Percentiles rank a stretch among this genome's conserved stretches.
These are phyloP conservation scores for Ganoderma resinaceum DNA, from an alignment of 1,284 basidiomycete species.

Conservation along the genomic window DNA sequence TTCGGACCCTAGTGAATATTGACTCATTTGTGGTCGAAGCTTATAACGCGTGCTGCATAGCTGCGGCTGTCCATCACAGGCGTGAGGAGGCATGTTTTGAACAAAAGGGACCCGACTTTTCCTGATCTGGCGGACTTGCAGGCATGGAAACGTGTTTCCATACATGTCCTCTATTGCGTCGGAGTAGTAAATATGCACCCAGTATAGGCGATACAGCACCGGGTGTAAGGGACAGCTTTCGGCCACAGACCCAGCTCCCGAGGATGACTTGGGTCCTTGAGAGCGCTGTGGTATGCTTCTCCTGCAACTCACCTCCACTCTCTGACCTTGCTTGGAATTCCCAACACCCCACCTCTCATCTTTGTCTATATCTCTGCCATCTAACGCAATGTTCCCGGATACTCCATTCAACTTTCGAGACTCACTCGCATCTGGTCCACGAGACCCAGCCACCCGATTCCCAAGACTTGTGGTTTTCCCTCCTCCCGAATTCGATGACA, in stretches of 20 bases:
- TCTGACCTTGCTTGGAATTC: not conserved
- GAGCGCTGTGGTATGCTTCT: not conserved
- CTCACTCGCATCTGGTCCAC: not conserved
- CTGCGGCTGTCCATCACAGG: not conserved
- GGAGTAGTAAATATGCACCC: not conserved
- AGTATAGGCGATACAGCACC: not conserved
- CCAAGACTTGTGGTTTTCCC: slow-evolving; percentile 1
- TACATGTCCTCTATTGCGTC: not conserved
- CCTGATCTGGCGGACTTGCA: not conserved
- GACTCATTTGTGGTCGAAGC: not conserved
- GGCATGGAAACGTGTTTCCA: not conserved
- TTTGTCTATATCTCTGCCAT: no score
- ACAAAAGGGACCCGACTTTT: not conserved
- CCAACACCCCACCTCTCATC: not conserved
- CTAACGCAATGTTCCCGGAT: not conserved
- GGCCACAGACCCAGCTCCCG: not conserved
- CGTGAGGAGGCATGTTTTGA: not conserved
- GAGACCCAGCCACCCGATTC: not conserved
- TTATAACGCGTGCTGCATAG: not conserved
- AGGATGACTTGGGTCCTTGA: not conserved
- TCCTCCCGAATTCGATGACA: not conserved
- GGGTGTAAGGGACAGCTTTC: not conserved
- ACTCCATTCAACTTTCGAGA: not conserved
- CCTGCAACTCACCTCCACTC: not conserved
- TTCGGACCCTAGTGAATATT: not conserved